Evolutionary conservation across 2,329 filamentous ascomycete species (phyloP).

Genomic region (Ceratocystis alfenasii): DNA sequence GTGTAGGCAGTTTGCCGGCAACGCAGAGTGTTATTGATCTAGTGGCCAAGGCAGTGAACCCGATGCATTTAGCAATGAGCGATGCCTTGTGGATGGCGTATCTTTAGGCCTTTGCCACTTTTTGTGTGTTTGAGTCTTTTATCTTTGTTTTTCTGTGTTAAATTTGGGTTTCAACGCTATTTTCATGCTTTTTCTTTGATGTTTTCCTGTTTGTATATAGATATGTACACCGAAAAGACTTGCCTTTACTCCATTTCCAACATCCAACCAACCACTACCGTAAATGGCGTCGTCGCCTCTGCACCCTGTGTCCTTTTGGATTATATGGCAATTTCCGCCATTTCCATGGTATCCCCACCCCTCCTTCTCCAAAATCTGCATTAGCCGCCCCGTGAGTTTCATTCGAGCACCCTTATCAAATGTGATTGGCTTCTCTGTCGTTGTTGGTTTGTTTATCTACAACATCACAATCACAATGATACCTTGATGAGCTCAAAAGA

Average conservation of each 20-base stretch:
- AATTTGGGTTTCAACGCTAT: neutral
- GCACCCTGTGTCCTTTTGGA: neutral
- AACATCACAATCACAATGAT: too few species aligned
- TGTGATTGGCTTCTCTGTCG: too few species aligned
- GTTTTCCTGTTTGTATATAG: conserved; percentile 2
- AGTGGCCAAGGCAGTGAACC: conserved; percentile 85
- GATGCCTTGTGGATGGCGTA: conserved; percentile 98
- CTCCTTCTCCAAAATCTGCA: neutral
- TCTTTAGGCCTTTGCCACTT: conserved; percentile 42
- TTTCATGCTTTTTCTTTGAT: neutral
- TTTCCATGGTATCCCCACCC: too few species aligned
- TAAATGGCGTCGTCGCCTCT: neutral
- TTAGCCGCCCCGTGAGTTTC: too few species aligned
- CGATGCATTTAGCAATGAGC: conserved; percentile 72
- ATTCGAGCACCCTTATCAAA: too few species aligned
- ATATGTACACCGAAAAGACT: neutral
- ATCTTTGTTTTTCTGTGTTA: neutral
- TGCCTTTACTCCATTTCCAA: neutral
- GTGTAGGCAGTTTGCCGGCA: conserved; percentile 71
- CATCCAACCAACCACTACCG: neutral
- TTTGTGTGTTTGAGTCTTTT: conserved; percentile 18
- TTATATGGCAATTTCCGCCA: neutral
- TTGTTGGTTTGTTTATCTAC: too few species aligned
- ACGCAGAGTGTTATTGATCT: conserved; percentile 96
- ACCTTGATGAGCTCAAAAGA: too few species aligned